Evolutionary conservation across 257 asterid species (phyloP), one percentile per base, ranked within the genome.

Genomic region (Nicotiana tomentosiformis): DNA sequence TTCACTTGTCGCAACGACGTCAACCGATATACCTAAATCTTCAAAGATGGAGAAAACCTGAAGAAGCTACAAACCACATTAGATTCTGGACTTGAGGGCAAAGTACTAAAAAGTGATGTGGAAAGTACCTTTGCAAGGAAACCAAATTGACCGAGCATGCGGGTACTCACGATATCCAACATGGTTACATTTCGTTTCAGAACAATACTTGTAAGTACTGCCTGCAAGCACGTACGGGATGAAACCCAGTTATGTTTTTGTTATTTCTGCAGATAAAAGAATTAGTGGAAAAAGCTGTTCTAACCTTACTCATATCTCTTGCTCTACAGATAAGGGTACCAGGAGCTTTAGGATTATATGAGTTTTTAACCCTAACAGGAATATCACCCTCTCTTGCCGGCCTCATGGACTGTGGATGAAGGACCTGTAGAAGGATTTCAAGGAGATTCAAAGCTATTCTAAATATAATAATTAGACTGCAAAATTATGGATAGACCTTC

Each of bases 371-470:
- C 86, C 98, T 90, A 64, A 95, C 98, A 18, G 98, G 98, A 85
- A 95, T 91, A 86, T 89, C 96, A 76, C 95, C 98, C 87, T 95
- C 98, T 86, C 97, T 93, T 65, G 98, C 98, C 81, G 98, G 98
- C 84, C 94, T 90, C 98, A 95, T 95, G 80, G 98, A 95, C 90
- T 91, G 98, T 77, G 98, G 98, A 89, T 95, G 98, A 82, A 94
- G 94, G 85, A 92, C 96, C 97, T 94, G 89, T 77, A 80, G 72
- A 77, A 86, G 57, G 82, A 82, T 4, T 10, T 7, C 37, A 7
- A 12, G 61, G 33, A 0, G 61, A 37, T 14, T 57, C 39, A 49
- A 14, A 49, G 18, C 23, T 23, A 23, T 74, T 18, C 79, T 26
- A 74, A 74, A 74, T 5, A 43, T 56, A 20, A 1, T 70, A 20